A percentile compares a stretch with the other conserved stretches of the same genome.
Evolutionary conservation across 1,284 basidiomycete species (phyloP).

Genomic region (Cutaneotrichosporon sp.): DNA sequence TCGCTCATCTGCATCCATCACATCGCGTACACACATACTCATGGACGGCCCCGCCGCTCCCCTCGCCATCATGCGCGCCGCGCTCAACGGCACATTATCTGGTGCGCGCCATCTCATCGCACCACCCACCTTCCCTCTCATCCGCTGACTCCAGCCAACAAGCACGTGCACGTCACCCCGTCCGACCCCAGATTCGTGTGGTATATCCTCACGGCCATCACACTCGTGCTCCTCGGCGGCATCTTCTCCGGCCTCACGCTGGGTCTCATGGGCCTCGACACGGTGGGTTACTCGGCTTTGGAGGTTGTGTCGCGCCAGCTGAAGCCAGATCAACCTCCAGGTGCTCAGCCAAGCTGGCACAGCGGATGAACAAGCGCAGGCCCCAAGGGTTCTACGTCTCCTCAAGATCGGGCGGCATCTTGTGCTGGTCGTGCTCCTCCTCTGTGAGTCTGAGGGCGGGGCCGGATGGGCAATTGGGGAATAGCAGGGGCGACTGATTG

Average conservation of each 20-base stretch:
- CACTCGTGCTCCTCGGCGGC: constrained; percentile 51
- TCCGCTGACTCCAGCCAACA: constrained; percentile 12
- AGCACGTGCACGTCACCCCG: constrained; percentile 43
- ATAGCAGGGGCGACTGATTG: background rate
- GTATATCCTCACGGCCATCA: constrained; percentile 34
- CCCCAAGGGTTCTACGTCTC: constrained; percentile 54
- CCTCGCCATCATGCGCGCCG: background rate
- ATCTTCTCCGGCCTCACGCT: constrained; percentile 58
- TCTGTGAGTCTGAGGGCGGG: constrained; percentile 43
- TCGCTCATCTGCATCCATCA: background rate
- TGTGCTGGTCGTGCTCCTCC: constrained; percentile 54
- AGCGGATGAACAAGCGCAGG: constrained; percentile 51
- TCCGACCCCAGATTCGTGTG: constrained; percentile 36
- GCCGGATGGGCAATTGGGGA: too few species aligned
- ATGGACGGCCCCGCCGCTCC: constrained; percentile 4
- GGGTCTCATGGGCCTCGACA: constrained; percentile 57
- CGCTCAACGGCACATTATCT: background rate
- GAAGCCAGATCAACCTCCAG: constrained; percentile 45
- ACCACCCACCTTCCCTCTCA: background rate
- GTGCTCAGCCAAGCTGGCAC: constrained; percentile 54
- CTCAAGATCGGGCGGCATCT: constrained; percentile 54
- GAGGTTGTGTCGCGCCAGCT: too few species aligned
- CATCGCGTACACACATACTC: background rate
- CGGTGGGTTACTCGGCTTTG: constrained; percentile 27
- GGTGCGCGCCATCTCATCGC: background rate